A percentile compares a stretch with the other conserved stretches of the same genome.
Evolutionary conservation across 164 flowering plant genomes (phyloP).

Genomic region (Kalanchoe fedtschenkoi): DNA sequence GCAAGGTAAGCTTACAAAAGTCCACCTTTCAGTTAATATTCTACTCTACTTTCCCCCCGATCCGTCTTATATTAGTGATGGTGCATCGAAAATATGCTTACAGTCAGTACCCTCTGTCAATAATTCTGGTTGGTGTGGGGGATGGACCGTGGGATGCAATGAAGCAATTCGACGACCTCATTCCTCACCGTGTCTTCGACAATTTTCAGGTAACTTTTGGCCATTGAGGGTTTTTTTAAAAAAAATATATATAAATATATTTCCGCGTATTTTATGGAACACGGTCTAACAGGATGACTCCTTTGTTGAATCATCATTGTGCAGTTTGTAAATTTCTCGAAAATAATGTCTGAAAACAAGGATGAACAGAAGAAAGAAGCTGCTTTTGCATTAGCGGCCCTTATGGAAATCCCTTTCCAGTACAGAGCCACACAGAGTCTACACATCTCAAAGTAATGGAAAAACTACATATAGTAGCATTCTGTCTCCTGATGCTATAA

Average conservation of each 20-base stretch:
- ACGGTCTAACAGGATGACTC: background rate
- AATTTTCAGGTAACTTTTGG: conserved; percentile 63
- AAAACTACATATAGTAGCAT: background rate
- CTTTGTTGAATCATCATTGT: background rate
- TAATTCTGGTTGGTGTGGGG: conserved; percentile 80
- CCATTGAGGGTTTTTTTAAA: background rate
- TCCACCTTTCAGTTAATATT: background rate
- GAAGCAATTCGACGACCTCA: conserved; percentile 74
- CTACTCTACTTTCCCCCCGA: background rate
- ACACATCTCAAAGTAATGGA: conserved; percentile 31
- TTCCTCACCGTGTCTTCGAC: conserved; percentile 70
- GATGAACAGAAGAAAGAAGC: conserved; percentile 56
- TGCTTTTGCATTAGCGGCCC: conserved; percentile 82
- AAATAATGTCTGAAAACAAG: conserved; percentile 64
- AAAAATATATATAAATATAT: background rate
- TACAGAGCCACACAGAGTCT: conserved; percentile 53
- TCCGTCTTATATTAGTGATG: background rate
- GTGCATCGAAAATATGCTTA: conserved; percentile 3
- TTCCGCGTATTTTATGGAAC: background rate
- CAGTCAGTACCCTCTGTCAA: conserved; percentile 79
- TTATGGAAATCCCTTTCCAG: conserved; percentile 88
- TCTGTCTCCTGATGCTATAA: background rate
- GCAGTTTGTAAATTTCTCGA: conserved; percentile 90
- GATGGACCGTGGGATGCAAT: conserved; percentile 97
- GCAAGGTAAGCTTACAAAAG: conserved; percentile 45